Conservation (phyloP, 306 rosid species). For the Quercus gilva region DNA sequence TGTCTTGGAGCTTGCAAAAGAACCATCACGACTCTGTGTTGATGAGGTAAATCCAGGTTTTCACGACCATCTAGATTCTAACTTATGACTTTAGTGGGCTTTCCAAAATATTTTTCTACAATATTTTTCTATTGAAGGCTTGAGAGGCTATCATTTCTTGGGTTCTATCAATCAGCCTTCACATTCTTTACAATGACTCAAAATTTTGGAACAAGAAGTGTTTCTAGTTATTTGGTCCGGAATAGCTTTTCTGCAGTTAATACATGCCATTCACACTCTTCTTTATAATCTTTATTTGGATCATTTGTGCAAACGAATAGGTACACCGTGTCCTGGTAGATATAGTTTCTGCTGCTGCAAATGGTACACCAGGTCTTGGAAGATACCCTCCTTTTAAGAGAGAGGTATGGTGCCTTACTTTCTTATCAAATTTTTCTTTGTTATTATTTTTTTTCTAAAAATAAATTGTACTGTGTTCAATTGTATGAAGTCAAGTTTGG, state of each 20-base stretch:
- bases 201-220: background rate
- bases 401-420: constrained; percentile 59
- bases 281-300: background rate
- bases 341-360: constrained; percentile 87
- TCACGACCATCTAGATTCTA: background rate
- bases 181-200: background rate
- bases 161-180: background rate
- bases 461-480: constrained; percentile 4
- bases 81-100: background rate
- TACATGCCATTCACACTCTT: background rate
- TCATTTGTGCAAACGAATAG: constrained; percentile 32
- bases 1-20: constrained; percentile 97
- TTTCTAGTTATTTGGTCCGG: background rate
- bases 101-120: background rate
- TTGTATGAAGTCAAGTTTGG: background rate
- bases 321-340: constrained; percentile 88
- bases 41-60: constrained; percentile 71
- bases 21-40: constrained; percentile 96
- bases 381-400: constrained; percentile 97
- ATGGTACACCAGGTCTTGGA: constrained; percentile 96
- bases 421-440: background rate
- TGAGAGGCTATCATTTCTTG: background rate
- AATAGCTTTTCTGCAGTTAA: background rate
- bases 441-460: background rate
- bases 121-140: background rate